Evolutionary conservation across 305 asterid species (phyloP).

Genomic region (Rubia balearica): DNA sequence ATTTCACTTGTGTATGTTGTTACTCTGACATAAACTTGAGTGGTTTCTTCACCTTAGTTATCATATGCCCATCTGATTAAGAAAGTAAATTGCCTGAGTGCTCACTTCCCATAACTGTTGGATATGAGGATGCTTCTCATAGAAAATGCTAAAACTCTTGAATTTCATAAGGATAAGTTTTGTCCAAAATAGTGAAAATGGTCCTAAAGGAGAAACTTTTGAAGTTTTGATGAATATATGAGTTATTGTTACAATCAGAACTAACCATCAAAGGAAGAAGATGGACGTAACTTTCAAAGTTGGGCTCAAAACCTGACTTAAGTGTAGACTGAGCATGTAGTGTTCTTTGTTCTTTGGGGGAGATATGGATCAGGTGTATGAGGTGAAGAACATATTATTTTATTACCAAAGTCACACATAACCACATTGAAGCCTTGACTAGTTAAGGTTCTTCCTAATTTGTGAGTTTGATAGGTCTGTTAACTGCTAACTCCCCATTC

Average conservation of each 20-base stretch:
- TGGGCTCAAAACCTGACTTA: background rate
- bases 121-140: background rate
- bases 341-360: background rate
- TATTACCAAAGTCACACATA: background rate
- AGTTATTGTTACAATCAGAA: background rate
- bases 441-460: background rate
- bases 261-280: background rate
- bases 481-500: background rate
- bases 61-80: background rate
- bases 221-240: background rate
- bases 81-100: background rate
- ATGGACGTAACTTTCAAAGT: background rate
- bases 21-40: background rate
- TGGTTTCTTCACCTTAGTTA: background rate
- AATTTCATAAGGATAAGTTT: background rate
- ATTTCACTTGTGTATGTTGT: background rate
- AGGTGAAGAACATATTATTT: background rate
- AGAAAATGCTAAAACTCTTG: background rate
- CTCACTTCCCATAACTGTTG: background rate
- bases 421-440: background rate
- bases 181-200: background rate
- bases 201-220: background rate
- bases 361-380: background rate
- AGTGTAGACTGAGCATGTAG: background rate
- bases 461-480: background rate